Evolutionary conservation across 78 protist species (phyloP), one percentile per base, ranked within the genome.

Genomic region (Pelomyxa schiedti): DNA sequence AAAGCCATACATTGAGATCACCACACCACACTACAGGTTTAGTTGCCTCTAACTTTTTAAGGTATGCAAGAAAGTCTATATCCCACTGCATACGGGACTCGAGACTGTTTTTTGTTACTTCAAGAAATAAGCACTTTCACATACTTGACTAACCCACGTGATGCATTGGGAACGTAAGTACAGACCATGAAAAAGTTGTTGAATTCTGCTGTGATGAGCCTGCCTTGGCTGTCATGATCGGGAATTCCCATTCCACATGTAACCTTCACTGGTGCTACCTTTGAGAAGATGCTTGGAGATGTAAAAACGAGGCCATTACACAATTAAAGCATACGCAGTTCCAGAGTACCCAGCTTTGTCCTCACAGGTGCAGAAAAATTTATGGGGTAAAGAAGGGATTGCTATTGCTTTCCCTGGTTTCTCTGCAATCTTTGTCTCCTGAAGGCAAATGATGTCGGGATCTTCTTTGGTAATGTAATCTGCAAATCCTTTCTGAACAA

Each of bases 11-110:
- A 47, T 81, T 82, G 38, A 86, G 58, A n/a, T 81, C 90, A 72
- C 90, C 90, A 39, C 80, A 67, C 90, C 90, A 86, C 42, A 86
- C 39, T 38, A 86, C 66, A 36, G 90, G 90, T 52, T 86, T 86
- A 4, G 1, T 43, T 16, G 40, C 32, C 29, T 86, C 69, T 16
- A 86, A 40, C 7, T 77, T 35, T 9, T n/a, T 29, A 30, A 86
- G 22, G 8, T 82, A 86, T 0, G 32, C 58, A 8, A 74, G 74
- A 9, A 86, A 69, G 30, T 81, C 86, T 2, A 47, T 79, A 39
- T 86, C 87, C 90, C 90, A 86, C 16, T 86, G 86, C 2, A 71
- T 73, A 41, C 89, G 72, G 39, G 71, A 69, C 65, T 65, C 80
- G 4, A 85, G 66, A 32, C 82, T 43, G 24, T 0, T 32, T 24